These are phyloP conservation scores for Pilasporangium apinafurcum DNA, from an alignment of 352 stramenopile genomes.

Conservation along the genomic window DNA sequence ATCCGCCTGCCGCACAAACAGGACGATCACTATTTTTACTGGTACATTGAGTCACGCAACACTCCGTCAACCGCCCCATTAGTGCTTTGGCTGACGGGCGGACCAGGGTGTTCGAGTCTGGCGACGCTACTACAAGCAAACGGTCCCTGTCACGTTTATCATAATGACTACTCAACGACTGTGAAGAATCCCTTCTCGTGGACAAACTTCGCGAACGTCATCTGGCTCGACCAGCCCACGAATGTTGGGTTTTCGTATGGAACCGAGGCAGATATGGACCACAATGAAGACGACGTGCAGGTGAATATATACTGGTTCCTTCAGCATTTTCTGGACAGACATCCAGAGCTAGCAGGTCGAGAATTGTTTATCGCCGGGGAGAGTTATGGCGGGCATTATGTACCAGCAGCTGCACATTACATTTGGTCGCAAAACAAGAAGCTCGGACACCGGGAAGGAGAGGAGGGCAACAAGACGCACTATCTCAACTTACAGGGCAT, in stretches of 20 bases:
- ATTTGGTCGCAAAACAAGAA: slow-evolving; percentile 17
- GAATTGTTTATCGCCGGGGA: slow-evolving; percentile 26
- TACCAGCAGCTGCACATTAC: slow-evolving; percentile 24
- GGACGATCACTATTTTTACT: slow-evolving; percentile 43
- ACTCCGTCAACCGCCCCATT: slow-evolving; percentile 15
- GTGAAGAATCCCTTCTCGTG: slow-evolving; percentile 22
- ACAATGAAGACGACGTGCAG: slow-evolving; percentile 26
- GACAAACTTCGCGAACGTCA: slow-evolving; percentile 29
- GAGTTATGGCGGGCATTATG: slow-evolving; percentile 33
- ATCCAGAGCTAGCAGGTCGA: slow-evolving; percentile 20
- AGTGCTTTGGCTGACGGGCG: slow-evolving; percentile 29
- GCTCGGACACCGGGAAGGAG: slow-evolving; percentile 1
- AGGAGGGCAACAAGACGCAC: not conserved
- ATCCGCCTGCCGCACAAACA: slow-evolving; percentile 28
- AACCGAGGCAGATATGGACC: slow-evolving; percentile 11
- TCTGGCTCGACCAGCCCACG: slow-evolving; percentile 36
- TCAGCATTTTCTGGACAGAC: slow-evolving; percentile 22
- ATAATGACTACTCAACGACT: slow-evolving; percentile 16
- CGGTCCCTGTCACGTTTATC: slow-evolving; percentile 18
- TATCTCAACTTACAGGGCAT: slow-evolving; percentile 26
- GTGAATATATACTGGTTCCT: slow-evolving; percentile 34
- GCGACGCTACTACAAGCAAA: slow-evolving; percentile 26
- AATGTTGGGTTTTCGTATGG: slow-evolving; percentile 29
- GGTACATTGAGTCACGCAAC: slow-evolving; percentile 26
- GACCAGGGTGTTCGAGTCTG: slow-evolving; percentile 27